Base-by-base conservation (phyloP, 495 filamentous ascomycete genomes). In the Xylaria castorea region DNA sequence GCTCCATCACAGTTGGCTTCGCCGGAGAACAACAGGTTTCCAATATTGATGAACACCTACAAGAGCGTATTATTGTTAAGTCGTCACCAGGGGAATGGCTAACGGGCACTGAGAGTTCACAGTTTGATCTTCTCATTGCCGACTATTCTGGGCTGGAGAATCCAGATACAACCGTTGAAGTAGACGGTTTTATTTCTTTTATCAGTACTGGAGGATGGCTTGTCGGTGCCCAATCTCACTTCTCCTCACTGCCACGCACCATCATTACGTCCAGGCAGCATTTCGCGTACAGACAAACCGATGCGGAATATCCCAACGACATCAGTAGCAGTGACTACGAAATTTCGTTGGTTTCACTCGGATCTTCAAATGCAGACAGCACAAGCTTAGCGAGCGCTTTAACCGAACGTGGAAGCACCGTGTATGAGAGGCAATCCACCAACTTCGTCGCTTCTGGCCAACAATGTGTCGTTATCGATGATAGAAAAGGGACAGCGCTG, bases 1-100 rank as follows among this genome's bases (percentile, higher is more conserved):
- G 30, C 34, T 27, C 66, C 38, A 40, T 74, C 12, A 66, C 72
- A 27, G n/a, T 74, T 3, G 66, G 72, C 20, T 53, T 70, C 66
- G 16, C 36, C 55, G n/a, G n/a, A 32, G 61, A 66, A n/a, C 38
- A 65, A 40, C 38, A 65, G 40, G 22, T 32, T 7, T 22, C 40
- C 12, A 25, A 46, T 20, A 48, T 65, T 65, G 62, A 27, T 25
- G 40, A 46, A 65, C 25, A 46, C 38, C 62, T 65, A 30, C 62
- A 65, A 46, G 62, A 48, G 25, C 62, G 62, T 20, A 18, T 48
- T 9, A 65, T 22, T 25, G 20, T 65, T 25, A 46, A 65, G 5
- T 25, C 7, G 5, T 12, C 40, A 20, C 22, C 40, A 46, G 40
- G 16, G 12, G 62, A 65, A 36, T 65, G 62, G 62, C 20, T 34